Percentiles rank a stretch among this genome's conserved stretches.
phyloP scores from a whole-genome alignment of 2,329 filamentous ascomycete species.

The Pseudopyrenochaeta lycopersici region DNA sequence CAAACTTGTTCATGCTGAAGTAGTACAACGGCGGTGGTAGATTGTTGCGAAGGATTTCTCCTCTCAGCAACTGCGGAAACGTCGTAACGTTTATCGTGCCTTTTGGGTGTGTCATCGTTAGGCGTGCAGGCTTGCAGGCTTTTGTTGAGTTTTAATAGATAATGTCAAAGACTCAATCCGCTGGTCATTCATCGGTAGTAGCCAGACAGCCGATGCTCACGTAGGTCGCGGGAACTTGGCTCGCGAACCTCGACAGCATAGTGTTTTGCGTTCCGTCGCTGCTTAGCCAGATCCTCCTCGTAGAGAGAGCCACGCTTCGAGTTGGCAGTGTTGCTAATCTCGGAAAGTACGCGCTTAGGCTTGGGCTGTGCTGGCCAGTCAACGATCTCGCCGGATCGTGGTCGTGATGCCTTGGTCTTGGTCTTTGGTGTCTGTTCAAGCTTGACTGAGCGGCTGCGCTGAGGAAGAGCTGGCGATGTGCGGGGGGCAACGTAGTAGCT shows the following conservation, averaged over 20 bases:
- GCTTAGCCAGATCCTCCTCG: constrained; percentile 48
- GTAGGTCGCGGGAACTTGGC: constrained; percentile 46
- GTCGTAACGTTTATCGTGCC: constrained; percentile 11
- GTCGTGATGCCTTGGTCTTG: constrained; percentile 38
- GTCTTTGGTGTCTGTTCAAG: constrained; percentile 39
- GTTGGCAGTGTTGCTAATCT: constrained; percentile 41
- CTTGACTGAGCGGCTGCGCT: constrained; percentile 42
- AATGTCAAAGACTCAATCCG: constrained; percentile 19
- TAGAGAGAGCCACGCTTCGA: constrained; percentile 53
- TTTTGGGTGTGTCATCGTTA: not conserved
- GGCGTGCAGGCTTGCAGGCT: constrained; percentile 1
- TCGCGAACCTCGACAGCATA: constrained; percentile 55
- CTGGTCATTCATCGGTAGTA: constrained; percentile 49
- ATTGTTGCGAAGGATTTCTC: constrained; percentile 21
- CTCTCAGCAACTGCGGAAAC: constrained; percentile 28
- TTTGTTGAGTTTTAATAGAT: constrained; percentile 6
- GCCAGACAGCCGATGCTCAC: constrained; percentile 48
- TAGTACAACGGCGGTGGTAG: constrained; percentile 23
- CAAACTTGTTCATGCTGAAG: constrained; percentile 32
- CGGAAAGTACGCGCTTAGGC: constrained; percentile 31
- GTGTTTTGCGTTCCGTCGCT: constrained; percentile 45
- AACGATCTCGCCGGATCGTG: constrained; percentile 48
- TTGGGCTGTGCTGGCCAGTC: constrained; percentile 42
- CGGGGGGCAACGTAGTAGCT: constrained; percentile 54
- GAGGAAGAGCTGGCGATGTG: constrained; percentile 30